Evolutionary conservation across 2,329 filamentous ascomycete species (phyloP).

Genomic region (Penicillium sp.): DNA sequence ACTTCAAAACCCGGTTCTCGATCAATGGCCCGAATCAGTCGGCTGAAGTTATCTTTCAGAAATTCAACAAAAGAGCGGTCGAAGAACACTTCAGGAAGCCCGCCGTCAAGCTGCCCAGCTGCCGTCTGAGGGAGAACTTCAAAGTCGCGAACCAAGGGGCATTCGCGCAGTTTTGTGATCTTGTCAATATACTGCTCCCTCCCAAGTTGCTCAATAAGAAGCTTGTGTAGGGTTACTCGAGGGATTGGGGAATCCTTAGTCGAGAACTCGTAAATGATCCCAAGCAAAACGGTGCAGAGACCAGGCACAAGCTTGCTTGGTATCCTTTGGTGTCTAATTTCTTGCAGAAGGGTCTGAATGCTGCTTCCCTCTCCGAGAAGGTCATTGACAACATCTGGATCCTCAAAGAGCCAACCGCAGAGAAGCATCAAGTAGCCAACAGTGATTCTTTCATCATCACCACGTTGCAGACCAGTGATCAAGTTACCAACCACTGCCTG

Average conservation of each 20-base stretch:
- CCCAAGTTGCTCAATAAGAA: conserved; percentile 70
- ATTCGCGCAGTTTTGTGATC: conserved; percentile 68
- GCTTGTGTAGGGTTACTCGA: conserved; percentile 69
- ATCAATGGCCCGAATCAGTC: conserved; percentile 77
- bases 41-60: conserved; percentile 91
- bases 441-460: conserved; percentile 70
- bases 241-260: conserved; percentile 93
- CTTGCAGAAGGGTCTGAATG: conserved; percentile 77
- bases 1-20: conserved; percentile 85
- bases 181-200: conserved; percentile 83
- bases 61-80: conserved; percentile 86
- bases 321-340: conserved; percentile 57
- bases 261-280: conserved; percentile 92
- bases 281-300: conserved; percentile 75
- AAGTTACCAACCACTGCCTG: conserved; percentile 83
- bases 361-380: conserved; percentile 89
- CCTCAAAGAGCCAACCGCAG: conserved; percentile 85
- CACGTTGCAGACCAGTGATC: conserved; percentile 69
- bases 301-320: conserved; percentile 69
- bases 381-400: conserved; percentile 85
- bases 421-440: conserved; percentile 88
- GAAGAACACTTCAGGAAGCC: conserved; percentile 74
- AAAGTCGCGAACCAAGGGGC: conserved; percentile 78
- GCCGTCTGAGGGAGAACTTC: conserved; percentile 74
- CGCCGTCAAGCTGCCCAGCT: conserved; percentile 49